Base-by-base conservation (phyloP, 345 rosid species). In the Trapa bicornis region DNA sequence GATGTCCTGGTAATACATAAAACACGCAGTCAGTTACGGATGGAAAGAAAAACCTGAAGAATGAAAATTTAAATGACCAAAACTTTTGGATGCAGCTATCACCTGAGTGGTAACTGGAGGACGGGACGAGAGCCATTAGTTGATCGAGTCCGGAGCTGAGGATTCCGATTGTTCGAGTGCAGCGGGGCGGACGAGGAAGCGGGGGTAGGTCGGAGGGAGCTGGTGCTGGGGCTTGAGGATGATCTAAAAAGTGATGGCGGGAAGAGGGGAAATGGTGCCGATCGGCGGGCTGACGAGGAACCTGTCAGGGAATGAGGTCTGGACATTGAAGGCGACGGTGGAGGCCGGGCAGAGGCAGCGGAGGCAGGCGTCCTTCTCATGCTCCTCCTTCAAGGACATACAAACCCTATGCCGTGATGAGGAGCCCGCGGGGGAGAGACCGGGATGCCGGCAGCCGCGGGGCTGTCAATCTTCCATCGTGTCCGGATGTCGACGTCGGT, bases 271-370 rank as follows among this genome's bases (percentile, higher is more conserved):
- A 66, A 84, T 68, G 72, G 79, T 47, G 43, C 87, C 91, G 36
- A 67, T 72, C 0, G 91, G 85, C 16, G 88, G 88, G 64, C 82
- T 79, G 36, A 86, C 88, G 0, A 86, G 76, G 66, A 86, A 86
- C 75, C 81, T 86, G 67, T 76, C 77, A 0, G 91, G 88, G 3
- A 87, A 84, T 13, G 85, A 84, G 53, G 91, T 82, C 73, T 84
- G 88, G 68, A 86, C 79, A 65, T 82, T 86, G 84, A 82, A 86
- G 47, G 87, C 88, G 3, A 86, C 74, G 4, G 79, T 72, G 9
- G 64, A 37, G 3, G 77, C 67, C 43, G 82, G 37, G 70, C 74
- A 80, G 69, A 80, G 85, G 32, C 87, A 82, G 22, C 71, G 70
- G 16, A 71, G 74, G 54, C 68, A 79, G 1, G 54, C 72, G 33